A percentile compares a stretch with the other conserved stretches of the same genome.
These are phyloP conservation scores for Hymenoscyphus repandus DNA, from an alignment of 2,329 filamentous ascomycete species.

Conservation along the genomic window DNA sequence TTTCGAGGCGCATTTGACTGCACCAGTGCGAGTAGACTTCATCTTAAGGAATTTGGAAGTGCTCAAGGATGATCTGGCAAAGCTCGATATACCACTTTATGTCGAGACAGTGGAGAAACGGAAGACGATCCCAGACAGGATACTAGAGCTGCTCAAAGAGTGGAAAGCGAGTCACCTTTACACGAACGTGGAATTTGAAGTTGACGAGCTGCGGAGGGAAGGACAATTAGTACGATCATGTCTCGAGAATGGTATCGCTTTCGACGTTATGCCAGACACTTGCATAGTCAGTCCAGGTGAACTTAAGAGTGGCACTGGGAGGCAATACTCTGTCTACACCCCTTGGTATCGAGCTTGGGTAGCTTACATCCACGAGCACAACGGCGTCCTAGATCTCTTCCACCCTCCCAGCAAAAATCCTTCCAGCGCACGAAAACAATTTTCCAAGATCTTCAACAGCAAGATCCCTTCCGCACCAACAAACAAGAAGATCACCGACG, in stretches of 20 bases:
- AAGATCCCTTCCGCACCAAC: constrained; percentile 56
- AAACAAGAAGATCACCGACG: constrained; percentile 54
- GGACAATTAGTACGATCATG: constrained; percentile 57
- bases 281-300: constrained; percentile 74
- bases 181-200: constrained; percentile 85
- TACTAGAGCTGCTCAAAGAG: constrained; percentile 60
- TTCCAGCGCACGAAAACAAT: constrained; percentile 36
- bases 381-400: constrained; percentile 58
- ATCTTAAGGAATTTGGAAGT: constrained; percentile 65
- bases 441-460: constrained; percentile 52
- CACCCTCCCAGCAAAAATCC: constrained; percentile 55
- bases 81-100: constrained; percentile 71
- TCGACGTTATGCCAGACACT: constrained; percentile 73
- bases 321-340: constrained; percentile 77
- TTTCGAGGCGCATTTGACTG: constrained; percentile 72
- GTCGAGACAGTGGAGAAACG: constrained; percentile 67
- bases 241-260: constrained; percentile 57
- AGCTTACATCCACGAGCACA: constrained; percentile 63
- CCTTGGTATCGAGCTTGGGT: constrained; percentile 81
- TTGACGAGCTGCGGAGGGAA: constrained; percentile 81
- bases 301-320: constrained; percentile 62
- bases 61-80: constrained; percentile 60
- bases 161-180: constrained; percentile 75
- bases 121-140: constrained; percentile 51
- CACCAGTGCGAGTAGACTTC: constrained; percentile 73